Conservation (phyloP, 129 eudicot genomes). For the Chrysanthemum lavandulifolium region DNA sequence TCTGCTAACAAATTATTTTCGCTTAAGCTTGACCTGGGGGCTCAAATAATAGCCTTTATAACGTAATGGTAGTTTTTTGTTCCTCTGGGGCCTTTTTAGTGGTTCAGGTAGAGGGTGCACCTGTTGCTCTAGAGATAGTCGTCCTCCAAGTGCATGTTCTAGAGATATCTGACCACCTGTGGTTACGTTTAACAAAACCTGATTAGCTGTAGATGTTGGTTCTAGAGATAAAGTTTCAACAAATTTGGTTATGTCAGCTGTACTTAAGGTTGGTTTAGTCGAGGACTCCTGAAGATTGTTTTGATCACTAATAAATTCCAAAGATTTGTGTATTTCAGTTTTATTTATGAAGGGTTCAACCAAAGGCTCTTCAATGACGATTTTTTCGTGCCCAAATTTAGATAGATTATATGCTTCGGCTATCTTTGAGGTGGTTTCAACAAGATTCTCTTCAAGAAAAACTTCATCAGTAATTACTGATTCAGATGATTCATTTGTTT, state of each 20-base stretch:
- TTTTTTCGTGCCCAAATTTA: too few species aligned
- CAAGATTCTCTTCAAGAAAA: too few species aligned
- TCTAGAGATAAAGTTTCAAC: too few species aligned
- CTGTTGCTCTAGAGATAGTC: neutral
- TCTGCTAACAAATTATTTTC: neutral
- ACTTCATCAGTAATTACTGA: too few species aligned
- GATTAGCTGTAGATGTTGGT: too few species aligned
- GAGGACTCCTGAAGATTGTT: neutral
- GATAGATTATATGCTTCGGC: neutral
- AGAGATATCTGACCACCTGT: neutral
- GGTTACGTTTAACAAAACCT: too few species aligned
- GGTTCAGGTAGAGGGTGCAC: neutral
- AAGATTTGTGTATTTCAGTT: neutral
- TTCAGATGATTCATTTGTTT: too few species aligned
- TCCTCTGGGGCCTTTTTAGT: neutral
- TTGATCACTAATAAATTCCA: too few species aligned
- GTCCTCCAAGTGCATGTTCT: too few species aligned
- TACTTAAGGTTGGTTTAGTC: neutral
- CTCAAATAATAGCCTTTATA: neutral
- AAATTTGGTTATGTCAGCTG: neutral
- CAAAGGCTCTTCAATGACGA: neutral
- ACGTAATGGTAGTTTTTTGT: neutral
- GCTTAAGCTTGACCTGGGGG: neutral
- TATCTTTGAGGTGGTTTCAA: neutral
- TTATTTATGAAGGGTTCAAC: neutral